Evolutionary conservation across 108 stramenopile genomes (phyloP).

Genomic region (Conticribra guillardii): DNA sequence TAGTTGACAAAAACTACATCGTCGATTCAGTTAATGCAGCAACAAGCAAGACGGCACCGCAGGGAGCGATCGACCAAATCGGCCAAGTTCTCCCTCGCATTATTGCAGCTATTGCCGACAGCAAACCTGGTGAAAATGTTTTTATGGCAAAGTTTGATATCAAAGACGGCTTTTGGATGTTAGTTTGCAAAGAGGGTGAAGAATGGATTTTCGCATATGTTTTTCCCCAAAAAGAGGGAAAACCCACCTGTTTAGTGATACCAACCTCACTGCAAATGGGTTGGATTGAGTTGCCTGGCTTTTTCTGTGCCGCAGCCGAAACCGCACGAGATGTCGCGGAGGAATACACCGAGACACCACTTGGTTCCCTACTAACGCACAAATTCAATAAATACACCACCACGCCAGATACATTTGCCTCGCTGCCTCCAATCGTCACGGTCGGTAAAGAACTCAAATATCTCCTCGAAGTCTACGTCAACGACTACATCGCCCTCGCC

Average conservation of each 20-base stretch:
- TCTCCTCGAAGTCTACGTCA: slow-evolving; percentile 22
- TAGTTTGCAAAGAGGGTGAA: slow-evolving; percentile 3
- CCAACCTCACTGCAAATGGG: slow-evolving; percentile 10
- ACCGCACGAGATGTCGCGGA: slow-evolving; percentile 33
- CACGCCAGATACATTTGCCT: neutral
- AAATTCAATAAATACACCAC: neutral
- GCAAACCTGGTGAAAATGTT: neutral
- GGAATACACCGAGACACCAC: neutral
- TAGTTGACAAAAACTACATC: neutral
- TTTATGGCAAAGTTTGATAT: slow-evolving; percentile 9
- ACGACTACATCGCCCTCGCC: slow-evolving; percentile 15
- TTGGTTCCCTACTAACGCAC: neutral
- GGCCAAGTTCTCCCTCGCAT: slow-evolving; percentile 13
- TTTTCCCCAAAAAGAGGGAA: neutral
- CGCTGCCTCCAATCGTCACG: too few relatives aligned
- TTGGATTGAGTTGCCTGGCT: slow-evolving; percentile 4
- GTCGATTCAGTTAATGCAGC: slow-evolving; percentile 20
- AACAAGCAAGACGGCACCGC: slow-evolving; percentile 5
- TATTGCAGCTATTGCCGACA: slow-evolving; percentile 11
- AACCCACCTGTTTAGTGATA: neutral
- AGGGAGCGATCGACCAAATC: slow-evolving; percentile 13
- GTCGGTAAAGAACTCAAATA: neutral
- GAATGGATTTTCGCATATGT: slow-evolving; percentile 16
- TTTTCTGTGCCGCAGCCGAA: slow-evolving; percentile 8
- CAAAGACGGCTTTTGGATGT: slow-evolving; percentile 12